Base-by-base conservation (phyloP, 148 eudicot genomes). In the Salicornia ramosissima region DNA sequence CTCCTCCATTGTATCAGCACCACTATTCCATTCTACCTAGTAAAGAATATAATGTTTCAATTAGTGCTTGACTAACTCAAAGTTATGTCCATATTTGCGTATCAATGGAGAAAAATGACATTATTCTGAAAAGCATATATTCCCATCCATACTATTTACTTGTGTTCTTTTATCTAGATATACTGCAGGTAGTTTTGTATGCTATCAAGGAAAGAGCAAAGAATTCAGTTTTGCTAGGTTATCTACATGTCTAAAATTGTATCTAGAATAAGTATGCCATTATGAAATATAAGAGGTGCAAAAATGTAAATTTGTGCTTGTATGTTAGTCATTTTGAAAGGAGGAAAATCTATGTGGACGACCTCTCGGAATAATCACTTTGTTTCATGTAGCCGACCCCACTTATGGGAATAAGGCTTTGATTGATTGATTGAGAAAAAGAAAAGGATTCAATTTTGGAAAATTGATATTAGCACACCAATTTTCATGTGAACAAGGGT, bases 1-100 rank as follows among this genome's bases (percentile, higher is more conserved):
- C 67, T 87, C 99, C 24, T 88, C 93, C 87, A 89, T 82, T 53
- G 97, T 86, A 51, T 95, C 86, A 47, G 93, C 76, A 54, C 97
- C 93, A 73, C 87, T 78, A 72, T 77, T 79, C 97, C 97, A 95
- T 53, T 95, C 99, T 77, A 87, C 97, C 99, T 95, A 30, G 28
- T 31, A 24, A 57, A 16, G 34, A 64, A 4, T 40, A 24, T 33
- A 21, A 1, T 16, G 31, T n/a, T 67, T 14, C 9, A 46, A 71
- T 62, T 0, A 36, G 30, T 40, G 46, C 30, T 45, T 8, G 52
- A 45, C 33, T 16, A 53, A 19, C 29, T 31, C 3, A 31, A 40
- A 55, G 25, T 6, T 31, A 47, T 55, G 49, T 19, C 24, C 2
- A 51, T n/a, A 3, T 36, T 36, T 36, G 40, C 2, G 4, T 3